Base-by-base conservation (phyloP, 2,329 filamentous ascomycete genomes). In the Pseudogymnoascus sp. region DNA sequence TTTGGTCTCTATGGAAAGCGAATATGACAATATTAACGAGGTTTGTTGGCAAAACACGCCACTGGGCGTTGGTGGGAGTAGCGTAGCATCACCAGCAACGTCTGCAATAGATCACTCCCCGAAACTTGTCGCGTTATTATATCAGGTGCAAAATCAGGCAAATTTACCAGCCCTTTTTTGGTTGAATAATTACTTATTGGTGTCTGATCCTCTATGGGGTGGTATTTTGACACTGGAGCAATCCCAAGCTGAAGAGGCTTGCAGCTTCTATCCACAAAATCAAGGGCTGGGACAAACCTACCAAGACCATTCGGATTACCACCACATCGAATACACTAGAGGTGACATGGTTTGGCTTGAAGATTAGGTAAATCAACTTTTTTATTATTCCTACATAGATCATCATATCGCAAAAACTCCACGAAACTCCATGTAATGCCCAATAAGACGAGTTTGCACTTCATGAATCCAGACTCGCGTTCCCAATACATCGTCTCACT, bases 301-400 rank as follows among this genome's bases (percentile, higher is more conserved):
- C 9, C 16, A 20, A 39, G 11, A 18, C 9, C 6, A 4, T 22
- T 9, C 5, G 5, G 38, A 2, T 4, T 11, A 14, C 4, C 16
- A 20, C 4, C 9, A 3, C 4, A 16, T 7, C 4, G 11, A 41
- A 39, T 39, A 39, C 16, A 18, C 16, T 3, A 39, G 37, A 20
- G n/a, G 16, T 2, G 37, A 39, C n/a, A 18, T 9, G 9, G 9
- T 20, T 39, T 39, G 37, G 9, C 28, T 34, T 16, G 28, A 9
- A 34, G 16, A 34, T 28, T 32, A 32, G 9, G 16, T 20, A 18
- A 54, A 54, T 34, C 47, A 54, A 54, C 28, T 16, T 12, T 32
- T 54, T 54, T 54, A 54, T 34, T 54, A 54, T 54, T 54, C 47
- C 47, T 54, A 32, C 47, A 54, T 54, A 32, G 28, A 20, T 54